A percentile compares a stretch with the other conserved stretches of the same genome.
phyloP scores from a whole-genome alignment of 495 filamentous ascomycete genomes.

The Tuber microsphaerosporum region DNA sequence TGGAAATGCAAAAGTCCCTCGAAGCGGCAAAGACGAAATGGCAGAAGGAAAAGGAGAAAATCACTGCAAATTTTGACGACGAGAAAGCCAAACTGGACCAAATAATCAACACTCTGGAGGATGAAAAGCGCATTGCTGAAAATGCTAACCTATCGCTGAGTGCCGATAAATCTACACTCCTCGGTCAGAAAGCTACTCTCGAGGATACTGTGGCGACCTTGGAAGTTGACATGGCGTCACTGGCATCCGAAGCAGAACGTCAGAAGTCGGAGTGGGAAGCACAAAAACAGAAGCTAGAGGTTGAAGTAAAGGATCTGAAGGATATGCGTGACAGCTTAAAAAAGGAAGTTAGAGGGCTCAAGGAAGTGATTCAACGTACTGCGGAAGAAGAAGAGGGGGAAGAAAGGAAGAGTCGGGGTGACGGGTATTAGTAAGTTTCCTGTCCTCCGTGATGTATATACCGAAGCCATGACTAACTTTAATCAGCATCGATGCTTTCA shows the following conservation, averaged over 20 bases:
- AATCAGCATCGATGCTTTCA: conserved; percentile 54
- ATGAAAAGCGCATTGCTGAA: conserved; percentile 39
- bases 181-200: conserved; percentile 43
- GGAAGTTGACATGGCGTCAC: conserved; percentile 28
- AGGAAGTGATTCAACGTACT: conserved; percentile 53
- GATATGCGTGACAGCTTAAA: conserved; percentile 51
- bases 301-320: conserved; percentile 49
- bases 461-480: conserved; percentile 40
- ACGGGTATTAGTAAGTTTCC: conserved; percentile 57
- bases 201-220: conserved; percentile 29
- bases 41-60: conserved; percentile 33
- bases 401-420: conserved; percentile 56
- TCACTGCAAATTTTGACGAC: conserved; percentile 34
- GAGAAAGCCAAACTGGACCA: conserved; percentile 35
- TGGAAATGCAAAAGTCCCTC: conserved; percentile 28
- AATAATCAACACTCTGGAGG: conserved; percentile 28
- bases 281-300: conserved; percentile 51
- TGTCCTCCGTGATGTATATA: conserved; percentile 4
- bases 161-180: conserved; percentile 42
- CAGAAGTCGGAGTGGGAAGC: conserved; percentile 47
- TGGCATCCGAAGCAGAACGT: conserved; percentile 43
- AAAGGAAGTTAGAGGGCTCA: conserved; percentile 52
- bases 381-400: conserved; percentile 50
- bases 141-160: conserved; percentile 40
- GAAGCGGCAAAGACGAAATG: conserved; percentile 34